Evolutionary conservation across 768 basidiomycete species (phyloP).

Genomic region (Erythrobasidium yunnanense): DNA sequence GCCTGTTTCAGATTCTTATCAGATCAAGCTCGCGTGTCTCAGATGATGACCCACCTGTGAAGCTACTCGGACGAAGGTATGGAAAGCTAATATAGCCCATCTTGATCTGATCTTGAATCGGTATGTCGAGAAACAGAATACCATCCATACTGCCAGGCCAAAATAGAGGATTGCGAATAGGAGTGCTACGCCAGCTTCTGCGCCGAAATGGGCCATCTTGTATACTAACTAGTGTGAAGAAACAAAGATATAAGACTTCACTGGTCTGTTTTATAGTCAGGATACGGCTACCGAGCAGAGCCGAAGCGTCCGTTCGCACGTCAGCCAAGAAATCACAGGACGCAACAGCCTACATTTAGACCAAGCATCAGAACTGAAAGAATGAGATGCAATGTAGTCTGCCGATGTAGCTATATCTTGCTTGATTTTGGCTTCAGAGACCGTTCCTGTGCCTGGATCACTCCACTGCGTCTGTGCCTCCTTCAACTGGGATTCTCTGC

Average conservation of each 20-base stretch:
- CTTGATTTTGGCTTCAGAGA: too few relatives aligned
- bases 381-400: background rate
- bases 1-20: conserved; percentile 2
- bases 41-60: conserved; percentile 15
- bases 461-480: too few relatives aligned
- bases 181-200: background rate
- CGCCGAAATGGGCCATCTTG: background rate
- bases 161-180: conserved; percentile 31
- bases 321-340: background rate
- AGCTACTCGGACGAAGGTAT: conserved; percentile 30
- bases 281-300: background rate
- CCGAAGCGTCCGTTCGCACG: background rate
- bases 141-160: conserved; percentile 24
- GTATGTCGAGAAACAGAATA: conserved; percentile 26
- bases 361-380: background rate
- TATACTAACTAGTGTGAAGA: background rate
- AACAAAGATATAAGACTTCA: too few relatives aligned
- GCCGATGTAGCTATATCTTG: background rate
- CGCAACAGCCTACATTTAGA: background rate
- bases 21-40: background rate
- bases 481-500: too few relatives aligned
- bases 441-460: too few relatives aligned
- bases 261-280: too few relatives aligned
- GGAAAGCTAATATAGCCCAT: conserved; percentile 31
- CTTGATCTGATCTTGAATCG: conserved; percentile 31